phyloP scores from a whole-genome alignment of 768 basidiomycete species.

The Macrolepiota dolichaula region DNA sequence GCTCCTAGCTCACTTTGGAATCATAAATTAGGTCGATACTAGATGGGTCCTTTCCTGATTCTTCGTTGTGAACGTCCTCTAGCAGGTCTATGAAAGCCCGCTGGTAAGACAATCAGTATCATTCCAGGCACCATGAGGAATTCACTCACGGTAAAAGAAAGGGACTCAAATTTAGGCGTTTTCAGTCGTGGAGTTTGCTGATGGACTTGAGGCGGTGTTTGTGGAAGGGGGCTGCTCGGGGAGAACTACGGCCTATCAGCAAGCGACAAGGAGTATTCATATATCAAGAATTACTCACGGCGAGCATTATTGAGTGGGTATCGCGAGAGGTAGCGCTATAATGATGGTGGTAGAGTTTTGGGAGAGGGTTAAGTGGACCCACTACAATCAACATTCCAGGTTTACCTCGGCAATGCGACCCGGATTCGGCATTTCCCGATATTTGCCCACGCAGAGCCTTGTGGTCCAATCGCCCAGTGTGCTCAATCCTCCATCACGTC shows the following conservation, averaged over 20 bases:
- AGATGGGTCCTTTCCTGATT: background rate
- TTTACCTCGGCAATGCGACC: background rate
- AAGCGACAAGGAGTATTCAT: background rate
- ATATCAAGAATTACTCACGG: background rate
- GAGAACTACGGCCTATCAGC: background rate
- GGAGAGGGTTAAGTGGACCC: constrained; percentile 1
- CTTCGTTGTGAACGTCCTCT: background rate
- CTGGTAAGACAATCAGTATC: background rate
- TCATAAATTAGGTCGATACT: background rate
- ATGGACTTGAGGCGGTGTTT: background rate
- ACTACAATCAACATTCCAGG: background rate
- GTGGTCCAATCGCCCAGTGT: background rate
- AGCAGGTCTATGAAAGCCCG: background rate
- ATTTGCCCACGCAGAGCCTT: background rate
- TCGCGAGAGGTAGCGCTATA: constrained; percentile 5
- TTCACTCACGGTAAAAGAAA: constrained; percentile 2
- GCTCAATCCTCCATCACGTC: background rate
- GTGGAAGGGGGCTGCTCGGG: background rate
- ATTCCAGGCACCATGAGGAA: too few relatives aligned
- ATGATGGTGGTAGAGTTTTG: background rate
- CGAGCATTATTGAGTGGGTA: background rate
- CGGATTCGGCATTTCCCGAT: background rate
- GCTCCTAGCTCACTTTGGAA: background rate
- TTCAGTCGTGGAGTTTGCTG: background rate
- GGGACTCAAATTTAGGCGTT: background rate